Conservation (phyloP, 2,329 filamentous ascomycete species). For the Penicillium sp. region DNA sequence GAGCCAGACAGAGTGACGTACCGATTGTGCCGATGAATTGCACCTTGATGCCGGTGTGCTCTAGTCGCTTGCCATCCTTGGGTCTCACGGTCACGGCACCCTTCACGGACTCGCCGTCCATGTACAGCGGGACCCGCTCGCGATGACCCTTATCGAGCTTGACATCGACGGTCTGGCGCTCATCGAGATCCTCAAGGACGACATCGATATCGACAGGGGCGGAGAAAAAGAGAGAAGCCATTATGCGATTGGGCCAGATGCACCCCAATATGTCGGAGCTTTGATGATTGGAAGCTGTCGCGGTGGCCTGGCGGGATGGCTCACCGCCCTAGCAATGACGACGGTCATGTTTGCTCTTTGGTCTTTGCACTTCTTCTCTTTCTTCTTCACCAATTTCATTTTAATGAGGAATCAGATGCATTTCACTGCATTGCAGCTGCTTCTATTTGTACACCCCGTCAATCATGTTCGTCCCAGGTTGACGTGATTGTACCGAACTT, state of each 20-base stretch:
- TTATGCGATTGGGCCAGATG: conserved; percentile 43
- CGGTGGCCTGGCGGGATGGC: conserved; percentile 19
- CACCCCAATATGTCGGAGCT: conserved; percentile 11
- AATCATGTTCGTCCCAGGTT: too few relatives aligned
- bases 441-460: too few relatives aligned
- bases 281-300: conserved; percentile 22
- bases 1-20: conserved; percentile 12
- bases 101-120: conserved; percentile 98
- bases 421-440: too few relatives aligned
- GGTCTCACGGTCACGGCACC: conserved; percentile 91
- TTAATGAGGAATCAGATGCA: too few relatives aligned
- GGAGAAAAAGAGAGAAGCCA: conserved; percentile 99
- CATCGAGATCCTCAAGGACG: conserved; percentile 92
- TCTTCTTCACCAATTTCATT: too few relatives aligned
- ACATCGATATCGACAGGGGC: conserved; percentile 99
- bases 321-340: neutral
- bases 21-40: conserved; percentile 99
- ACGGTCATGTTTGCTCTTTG: neutral
- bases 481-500: too few relatives aligned
- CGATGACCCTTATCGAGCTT: conserved; percentile 98
- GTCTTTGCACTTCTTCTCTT: neutral
- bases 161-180: conserved; percentile 92
- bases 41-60: conserved; percentile 99
- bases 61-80: conserved; percentile 96
- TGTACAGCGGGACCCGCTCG: conserved; percentile 94